A percentile compares a stretch with the other conserved stretches of the same genome.
Evolutionary conservation across 179 eudicot genomes (phyloP).

Genomic region (Gypsophila paniculata): DNA sequence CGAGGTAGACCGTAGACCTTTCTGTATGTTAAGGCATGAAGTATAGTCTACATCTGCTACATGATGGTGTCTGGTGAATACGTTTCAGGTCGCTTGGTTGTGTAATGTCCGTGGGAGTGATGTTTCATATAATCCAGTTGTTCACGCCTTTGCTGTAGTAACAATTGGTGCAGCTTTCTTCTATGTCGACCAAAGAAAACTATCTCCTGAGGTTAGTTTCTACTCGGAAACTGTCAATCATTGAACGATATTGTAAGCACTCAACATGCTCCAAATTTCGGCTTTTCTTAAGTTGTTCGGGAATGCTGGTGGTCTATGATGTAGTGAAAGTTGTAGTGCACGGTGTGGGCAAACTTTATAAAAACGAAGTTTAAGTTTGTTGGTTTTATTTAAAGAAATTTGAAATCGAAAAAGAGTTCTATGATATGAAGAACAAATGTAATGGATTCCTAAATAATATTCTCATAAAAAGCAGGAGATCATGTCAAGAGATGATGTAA

Average conservation of each 20-base stretch:
- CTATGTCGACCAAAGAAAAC: constrained; percentile 73
- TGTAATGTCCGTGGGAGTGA: constrained; percentile 86
- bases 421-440: too few species aligned
- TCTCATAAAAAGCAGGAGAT: too few species aligned
- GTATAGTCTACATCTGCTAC: not conserved
- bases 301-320: not conserved
- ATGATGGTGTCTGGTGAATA: constrained; percentile 17
- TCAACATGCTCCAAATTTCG: not conserved
- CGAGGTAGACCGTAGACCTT: constrained; percentile 56
- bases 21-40: not conserved
- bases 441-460: too few species aligned
- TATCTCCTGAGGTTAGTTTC: constrained; percentile 76
- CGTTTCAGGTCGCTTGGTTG: constrained; percentile 89
- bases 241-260: not conserved
- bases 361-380: too few species aligned
- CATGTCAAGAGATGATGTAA: too few species aligned
- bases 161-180: constrained; percentile 64
- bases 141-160: constrained; percentile 86
- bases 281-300: not conserved
- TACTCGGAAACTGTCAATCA: not conserved
- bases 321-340: not conserved
- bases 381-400: too few species aligned
- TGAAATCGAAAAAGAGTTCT: too few species aligned
- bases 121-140: constrained; percentile 89
- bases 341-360: too few species aligned